phyloP scores from a whole-genome alignment of 2,329 filamentous ascomycete genomes.

The Niveomyces coronatus region DNA sequence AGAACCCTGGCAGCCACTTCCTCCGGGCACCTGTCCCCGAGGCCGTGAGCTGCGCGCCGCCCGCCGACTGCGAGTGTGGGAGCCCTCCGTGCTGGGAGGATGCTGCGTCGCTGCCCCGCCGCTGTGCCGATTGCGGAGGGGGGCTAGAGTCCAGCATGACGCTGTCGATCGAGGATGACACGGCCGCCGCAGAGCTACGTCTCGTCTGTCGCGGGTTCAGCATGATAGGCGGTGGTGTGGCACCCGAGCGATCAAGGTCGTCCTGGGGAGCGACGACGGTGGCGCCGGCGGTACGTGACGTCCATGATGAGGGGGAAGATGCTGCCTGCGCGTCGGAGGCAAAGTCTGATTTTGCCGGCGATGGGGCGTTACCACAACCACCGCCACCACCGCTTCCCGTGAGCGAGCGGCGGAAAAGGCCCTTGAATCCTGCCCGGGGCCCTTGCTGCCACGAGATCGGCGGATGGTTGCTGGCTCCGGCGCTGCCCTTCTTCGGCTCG shows the following conservation, averaged over 20 bases:
- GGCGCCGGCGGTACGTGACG: slow-evolving; percentile 21
- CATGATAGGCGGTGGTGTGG: slow-evolving; percentile 47
- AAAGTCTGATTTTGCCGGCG: slow-evolving; percentile 1
- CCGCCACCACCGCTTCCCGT: slow-evolving; percentile 20
- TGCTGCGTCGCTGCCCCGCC: not conserved
- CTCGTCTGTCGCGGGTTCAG: slow-evolving; percentile 29
- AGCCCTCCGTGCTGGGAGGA: slow-evolving; percentile 2
- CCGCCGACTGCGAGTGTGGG: slow-evolving; percentile 7
- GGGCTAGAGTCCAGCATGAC: not conserved
- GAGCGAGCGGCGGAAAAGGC: slow-evolving; percentile 40
- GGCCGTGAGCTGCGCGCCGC: slow-evolving; percentile 7
- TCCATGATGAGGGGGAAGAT: slow-evolving; percentile 17
- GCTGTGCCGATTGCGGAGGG: not conserved
- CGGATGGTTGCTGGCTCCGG: slow-evolving; percentile 32
- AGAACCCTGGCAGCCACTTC: slow-evolving; percentile 27
- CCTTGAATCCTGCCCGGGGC: slow-evolving; percentile 36
- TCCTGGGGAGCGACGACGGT: too few species aligned
- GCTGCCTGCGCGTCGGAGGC: not conserved
- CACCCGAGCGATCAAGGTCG: slow-evolving; percentile 36
- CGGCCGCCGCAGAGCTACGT: slow-evolving; percentile 14
- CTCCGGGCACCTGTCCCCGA: slow-evolving; percentile 19
- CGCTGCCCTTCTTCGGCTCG: slow-evolving; percentile 26
- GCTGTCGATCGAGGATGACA: not conserved
- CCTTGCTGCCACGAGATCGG: slow-evolving; percentile 35
- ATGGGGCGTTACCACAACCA: too few species aligned